phyloP scores from a whole-genome alignment of 441 rosid genomes.

The Populus hybrid region DNA sequence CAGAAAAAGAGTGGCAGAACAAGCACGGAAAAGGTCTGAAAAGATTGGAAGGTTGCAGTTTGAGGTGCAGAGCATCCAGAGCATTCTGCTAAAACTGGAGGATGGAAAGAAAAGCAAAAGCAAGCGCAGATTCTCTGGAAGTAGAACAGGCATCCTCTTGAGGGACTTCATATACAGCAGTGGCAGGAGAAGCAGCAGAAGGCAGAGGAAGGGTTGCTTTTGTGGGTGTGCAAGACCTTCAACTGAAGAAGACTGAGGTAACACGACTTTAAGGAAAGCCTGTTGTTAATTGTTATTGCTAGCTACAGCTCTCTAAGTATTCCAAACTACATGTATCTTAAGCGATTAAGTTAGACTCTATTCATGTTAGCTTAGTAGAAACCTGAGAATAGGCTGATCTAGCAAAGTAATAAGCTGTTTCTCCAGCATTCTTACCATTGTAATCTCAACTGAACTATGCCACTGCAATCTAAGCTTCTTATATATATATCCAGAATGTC shows the following conservation, averaged over 20 bases:
- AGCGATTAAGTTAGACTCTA: conserved; percentile 19
- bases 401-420: conserved; percentile 25
- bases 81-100: conserved; percentile 64
- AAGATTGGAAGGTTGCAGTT: conserved; percentile 69
- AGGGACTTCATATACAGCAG: conserved; percentile 69
- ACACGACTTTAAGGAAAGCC: conserved; percentile 8
- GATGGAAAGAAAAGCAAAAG: conserved; percentile 57
- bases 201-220: conserved; percentile 62
- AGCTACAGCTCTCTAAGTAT: conserved; percentile 5
- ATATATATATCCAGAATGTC: not conserved
- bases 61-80: conserved; percentile 72
- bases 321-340: conserved; percentile 6
- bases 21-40: conserved; percentile 59
- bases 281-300: not conserved
- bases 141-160: conserved; percentile 57
- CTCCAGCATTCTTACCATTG: conserved; percentile 6
- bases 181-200: conserved; percentile 44
- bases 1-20: conserved; percentile 52
- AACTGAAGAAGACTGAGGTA: conserved; percentile 32
- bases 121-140: conserved; percentile 44
- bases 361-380: conserved; percentile 11
- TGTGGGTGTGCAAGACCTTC: conserved; percentile 65
- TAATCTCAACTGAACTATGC: conserved; percentile 4
- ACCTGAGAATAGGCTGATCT: conserved; percentile 20
- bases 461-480: not conserved